Evolutionary conservation across 2,329 filamentous ascomycete genomes (phyloP).

Genomic region (Zopfia rhizophila): DNA sequence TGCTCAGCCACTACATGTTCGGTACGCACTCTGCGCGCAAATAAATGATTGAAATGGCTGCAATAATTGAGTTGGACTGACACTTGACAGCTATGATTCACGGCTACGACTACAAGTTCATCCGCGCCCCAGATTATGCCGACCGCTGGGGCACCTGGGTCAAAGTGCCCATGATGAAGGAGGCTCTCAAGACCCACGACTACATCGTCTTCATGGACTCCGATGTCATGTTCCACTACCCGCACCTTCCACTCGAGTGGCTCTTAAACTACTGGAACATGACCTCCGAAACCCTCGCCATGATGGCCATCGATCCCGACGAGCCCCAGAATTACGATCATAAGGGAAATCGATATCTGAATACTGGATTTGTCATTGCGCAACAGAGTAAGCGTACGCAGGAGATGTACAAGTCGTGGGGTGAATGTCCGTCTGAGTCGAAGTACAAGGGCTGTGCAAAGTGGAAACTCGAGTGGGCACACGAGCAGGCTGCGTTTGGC

Average conservation of each 20-base stretch:
- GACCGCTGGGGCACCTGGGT: constrained; percentile 61
- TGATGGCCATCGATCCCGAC: constrained; percentile 60
- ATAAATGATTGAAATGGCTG: not conserved
- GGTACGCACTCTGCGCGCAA: constrained; percentile 31
- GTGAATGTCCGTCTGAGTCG: constrained; percentile 48
- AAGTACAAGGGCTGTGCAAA: constrained; percentile 47
- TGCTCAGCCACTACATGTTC: constrained; percentile 53
- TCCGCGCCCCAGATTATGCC: constrained; percentile 54
- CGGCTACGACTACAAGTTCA: constrained; percentile 62
- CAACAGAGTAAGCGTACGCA: constrained; percentile 51
- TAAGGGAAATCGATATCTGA: constrained; percentile 53
- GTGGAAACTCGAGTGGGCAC: constrained; percentile 49
- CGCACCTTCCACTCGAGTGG: constrained; percentile 61
- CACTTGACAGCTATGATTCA: constrained; percentile 55
- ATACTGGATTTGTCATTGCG: constrained; percentile 58
- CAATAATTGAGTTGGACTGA: constrained; percentile 17
- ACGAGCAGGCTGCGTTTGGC: constrained; percentile 52
- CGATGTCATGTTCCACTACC: constrained; percentile 61
- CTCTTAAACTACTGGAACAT: constrained; percentile 63
- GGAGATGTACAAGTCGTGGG: constrained; percentile 52
- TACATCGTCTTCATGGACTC: constrained; percentile 62
- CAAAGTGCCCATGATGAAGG: constrained; percentile 60
- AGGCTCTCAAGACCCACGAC: constrained; percentile 52
- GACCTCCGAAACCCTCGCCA: constrained; percentile 55
- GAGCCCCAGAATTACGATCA: constrained; percentile 55